These are phyloP conservation scores for Solanum corneliomulleri DNA, from an alignment of 257 asterid genomes.

Conservation along the genomic window DNA sequence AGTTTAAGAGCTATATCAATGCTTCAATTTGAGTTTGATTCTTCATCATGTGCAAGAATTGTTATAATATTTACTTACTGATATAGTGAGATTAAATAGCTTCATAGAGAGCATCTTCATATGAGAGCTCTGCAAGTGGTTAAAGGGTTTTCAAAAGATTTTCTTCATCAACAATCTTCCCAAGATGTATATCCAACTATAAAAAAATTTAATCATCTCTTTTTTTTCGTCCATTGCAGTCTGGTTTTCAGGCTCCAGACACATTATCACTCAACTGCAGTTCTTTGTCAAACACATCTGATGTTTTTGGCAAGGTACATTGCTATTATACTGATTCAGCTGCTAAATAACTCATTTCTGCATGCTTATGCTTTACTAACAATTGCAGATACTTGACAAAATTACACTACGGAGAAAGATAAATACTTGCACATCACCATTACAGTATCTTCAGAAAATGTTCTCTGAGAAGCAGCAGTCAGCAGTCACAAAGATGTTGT, in stretches of 20 bases:
- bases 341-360: neutral
- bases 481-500: slow-evolving; percentile 57
- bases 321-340: neutral
- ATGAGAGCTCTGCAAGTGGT: neutral
- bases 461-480: slow-evolving; percentile 50
- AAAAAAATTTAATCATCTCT: neutral
- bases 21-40: neutral
- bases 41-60: neutral
- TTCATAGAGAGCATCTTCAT: neutral
- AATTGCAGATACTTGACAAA: slow-evolving; percentile 50
- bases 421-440: slow-evolving; percentile 24
- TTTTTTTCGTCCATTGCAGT: slow-evolving; percentile 25
- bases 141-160: neutral
- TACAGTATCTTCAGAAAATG: slow-evolving; percentile 51
- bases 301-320: slow-evolving; percentile 80
- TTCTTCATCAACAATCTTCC: neutral
- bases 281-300: slow-evolving; percentile 59
- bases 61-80: neutral
- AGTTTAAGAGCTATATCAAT: neutral
- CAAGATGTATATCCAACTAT: neutral
- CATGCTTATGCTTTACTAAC: neutral
- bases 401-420: slow-evolving; percentile 22
- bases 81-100: neutral
- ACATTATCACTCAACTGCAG: slow-evolving; percentile 69
- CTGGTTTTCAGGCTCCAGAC: slow-evolving; percentile 51